Evolutionary conservation across 2,329 filamentous ascomycete species (phyloP).

Genomic region (Colletotrichum sp.): DNA sequence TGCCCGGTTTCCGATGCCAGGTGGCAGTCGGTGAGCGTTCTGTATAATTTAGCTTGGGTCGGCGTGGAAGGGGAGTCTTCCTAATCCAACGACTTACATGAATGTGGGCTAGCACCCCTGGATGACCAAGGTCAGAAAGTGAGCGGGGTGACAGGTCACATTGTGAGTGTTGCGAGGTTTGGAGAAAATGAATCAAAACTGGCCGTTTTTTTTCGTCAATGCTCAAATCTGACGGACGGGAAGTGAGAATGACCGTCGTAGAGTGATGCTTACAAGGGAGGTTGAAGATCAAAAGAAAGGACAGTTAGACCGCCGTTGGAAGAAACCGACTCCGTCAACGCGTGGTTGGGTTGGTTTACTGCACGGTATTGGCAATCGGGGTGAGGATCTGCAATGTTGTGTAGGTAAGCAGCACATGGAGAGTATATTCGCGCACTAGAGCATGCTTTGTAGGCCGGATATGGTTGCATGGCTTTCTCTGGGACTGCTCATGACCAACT

Average conservation of each 20-base stretch:
- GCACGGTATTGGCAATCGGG: background rate
- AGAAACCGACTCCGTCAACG: background rate
- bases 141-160: slow-evolving; percentile 8
- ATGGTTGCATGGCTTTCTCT: background rate
- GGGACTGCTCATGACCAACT: slow-evolving; percentile 6
- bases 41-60: background rate
- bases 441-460: background rate
- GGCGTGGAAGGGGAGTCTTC: background rate
- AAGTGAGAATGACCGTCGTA: background rate
- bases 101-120: background rate
- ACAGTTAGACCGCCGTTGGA: background rate
- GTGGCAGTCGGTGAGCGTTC: slow-evolving; percentile 15
- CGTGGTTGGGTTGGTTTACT: background rate
- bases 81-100: slow-evolving; percentile 20
- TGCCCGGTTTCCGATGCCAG: background rate
- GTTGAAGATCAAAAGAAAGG: background rate
- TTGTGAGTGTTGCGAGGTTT: background rate
- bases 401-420: background rate
- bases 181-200: background rate
- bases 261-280: background rate
- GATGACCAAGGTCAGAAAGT: background rate
- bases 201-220: background rate
- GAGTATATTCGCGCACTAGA: slow-evolving; percentile 17
- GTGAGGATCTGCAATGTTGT: background rate
- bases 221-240: background rate